These are phyloP conservation scores for Plasmodium malariae DNA, from an alignment of 169 alveolate genomes.

Conservation along the genomic window DNA sequence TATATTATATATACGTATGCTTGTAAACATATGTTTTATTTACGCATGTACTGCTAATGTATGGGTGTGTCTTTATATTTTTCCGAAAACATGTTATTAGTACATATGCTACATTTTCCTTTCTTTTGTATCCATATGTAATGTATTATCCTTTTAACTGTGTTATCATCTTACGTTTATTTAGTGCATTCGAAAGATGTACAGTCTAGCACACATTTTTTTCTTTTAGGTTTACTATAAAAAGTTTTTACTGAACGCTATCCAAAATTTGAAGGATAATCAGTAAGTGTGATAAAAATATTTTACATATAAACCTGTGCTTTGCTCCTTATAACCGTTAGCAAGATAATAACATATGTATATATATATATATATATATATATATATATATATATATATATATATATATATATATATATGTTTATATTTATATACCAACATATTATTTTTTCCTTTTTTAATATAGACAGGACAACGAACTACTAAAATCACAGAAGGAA, in stretches of 20 bases:
- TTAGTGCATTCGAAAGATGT: no score
- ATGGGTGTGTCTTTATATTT: not conserved
- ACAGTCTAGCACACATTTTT: no score
- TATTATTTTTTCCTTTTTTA: not conserved
- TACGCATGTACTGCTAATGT: no score
- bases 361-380: not conserved
- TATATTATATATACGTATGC: not conserved
- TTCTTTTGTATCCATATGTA: no score
- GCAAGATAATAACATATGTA: not conserved
- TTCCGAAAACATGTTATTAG: not conserved
- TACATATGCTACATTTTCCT: no score
- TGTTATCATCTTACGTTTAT: no score
- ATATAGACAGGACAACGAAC: constrained; percentile 54
- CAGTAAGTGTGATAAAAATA: constrained; percentile 36
- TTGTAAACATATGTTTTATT: not conserved
- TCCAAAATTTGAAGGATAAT: constrained; percentile 60
- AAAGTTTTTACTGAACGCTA: constrained; percentile 57
- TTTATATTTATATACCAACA: not conserved
- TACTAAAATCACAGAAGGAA: constrained; percentile 46
- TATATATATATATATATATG: not conserved
- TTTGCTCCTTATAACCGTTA: not conserved
- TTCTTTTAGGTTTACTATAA: constrained; percentile 55
- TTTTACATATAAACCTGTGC: not conserved
- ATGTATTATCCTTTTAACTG: no score
- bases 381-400: not conserved